Conservation (phyloP, 805 yeast genomes). For the Yamadazyma endophytica region DNA sequence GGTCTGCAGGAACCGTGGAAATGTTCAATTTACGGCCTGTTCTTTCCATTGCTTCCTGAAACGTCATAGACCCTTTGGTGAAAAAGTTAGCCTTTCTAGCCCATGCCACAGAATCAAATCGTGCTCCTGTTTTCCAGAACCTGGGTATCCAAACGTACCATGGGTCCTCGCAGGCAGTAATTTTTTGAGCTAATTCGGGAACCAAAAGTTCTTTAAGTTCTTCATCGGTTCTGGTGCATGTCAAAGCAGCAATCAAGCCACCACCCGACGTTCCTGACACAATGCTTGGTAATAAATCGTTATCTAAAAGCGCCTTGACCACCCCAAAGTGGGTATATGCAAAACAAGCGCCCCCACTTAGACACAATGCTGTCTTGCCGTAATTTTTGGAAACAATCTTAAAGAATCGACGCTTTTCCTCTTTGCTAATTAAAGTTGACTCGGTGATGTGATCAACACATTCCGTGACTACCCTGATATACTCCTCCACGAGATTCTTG, state of each 20-base stretch:
- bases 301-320: conserved; percentile 64
- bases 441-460: conserved; percentile 43
- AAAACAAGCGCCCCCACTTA: conserved; percentile 79
- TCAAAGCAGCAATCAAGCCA: conserved; percentile 69
- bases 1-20: conserved; percentile 78
- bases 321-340: conserved; percentile 77
- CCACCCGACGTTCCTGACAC: conserved; percentile 82
- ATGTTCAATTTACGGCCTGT: conserved; percentile 72
- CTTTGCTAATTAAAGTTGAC: conserved; percentile 31
- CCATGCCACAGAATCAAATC: conserved; percentile 74
- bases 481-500: conserved; percentile 52
- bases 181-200: conserved; percentile 58
- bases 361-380: conserved; percentile 68
- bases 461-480: conserved; percentile 48
- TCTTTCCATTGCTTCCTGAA: conserved; percentile 60
- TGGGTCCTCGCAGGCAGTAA: conserved; percentile 68
- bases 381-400: conserved; percentile 56
- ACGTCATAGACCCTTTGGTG: conserved; percentile 69
- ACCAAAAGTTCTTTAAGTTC: conserved; percentile 54
- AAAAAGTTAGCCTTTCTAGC: conserved; percentile 66
- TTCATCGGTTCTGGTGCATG: conserved; percentile 64
- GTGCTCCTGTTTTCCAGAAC: conserved; percentile 72
- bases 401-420: conserved; percentile 50
- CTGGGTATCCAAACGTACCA: conserved; percentile 57
- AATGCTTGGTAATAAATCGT: conserved; percentile 61